These are phyloP conservation scores for Paracorniculantispora psalliotae DNA, from an alignment of 2,329 filamentous ascomycete genomes.

Conservation along the genomic window DNA sequence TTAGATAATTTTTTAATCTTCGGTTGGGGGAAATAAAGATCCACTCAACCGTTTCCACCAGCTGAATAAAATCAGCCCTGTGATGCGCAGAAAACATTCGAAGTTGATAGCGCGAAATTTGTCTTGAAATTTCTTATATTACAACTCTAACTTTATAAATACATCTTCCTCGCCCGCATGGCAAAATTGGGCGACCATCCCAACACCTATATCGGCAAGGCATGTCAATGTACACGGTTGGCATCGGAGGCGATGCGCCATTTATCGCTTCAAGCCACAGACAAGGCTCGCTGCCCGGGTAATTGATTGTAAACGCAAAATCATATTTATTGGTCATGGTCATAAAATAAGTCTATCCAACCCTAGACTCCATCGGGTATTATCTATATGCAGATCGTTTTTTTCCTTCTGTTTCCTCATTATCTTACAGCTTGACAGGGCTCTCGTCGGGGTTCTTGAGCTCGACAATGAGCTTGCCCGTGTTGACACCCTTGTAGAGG, in stretches of 20 bases:
- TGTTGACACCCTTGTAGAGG: conserved; percentile 67
- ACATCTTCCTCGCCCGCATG: no score
- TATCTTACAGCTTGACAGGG: conserved; percentile 25
- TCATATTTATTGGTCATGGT: background rate
- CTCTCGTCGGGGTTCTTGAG: conserved; percentile 27
- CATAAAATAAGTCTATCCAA: background rate
- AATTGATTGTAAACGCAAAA: no score
- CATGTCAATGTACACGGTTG: background rate
- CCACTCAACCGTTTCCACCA: conserved; percentile 11
- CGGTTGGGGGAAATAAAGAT: background rate
- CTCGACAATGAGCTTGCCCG: conserved; percentile 48
- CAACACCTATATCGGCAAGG: background rate
- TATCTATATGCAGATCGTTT: background rate
- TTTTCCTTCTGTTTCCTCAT: background rate
- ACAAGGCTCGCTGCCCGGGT: background rate
- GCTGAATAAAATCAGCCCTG: background rate
- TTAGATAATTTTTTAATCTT: background rate
- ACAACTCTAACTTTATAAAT: no score
- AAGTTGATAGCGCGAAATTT: no score
- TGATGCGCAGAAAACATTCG: background rate
- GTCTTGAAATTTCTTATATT: no score
- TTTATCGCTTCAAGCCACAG: background rate
- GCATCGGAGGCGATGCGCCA: background rate
- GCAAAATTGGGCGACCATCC: no score
- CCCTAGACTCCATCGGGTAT: background rate